These are phyloP conservation scores for Polygonum aviculare DNA, from an alignment of 148 eudicot species.

Conservation along the genomic window DNA sequence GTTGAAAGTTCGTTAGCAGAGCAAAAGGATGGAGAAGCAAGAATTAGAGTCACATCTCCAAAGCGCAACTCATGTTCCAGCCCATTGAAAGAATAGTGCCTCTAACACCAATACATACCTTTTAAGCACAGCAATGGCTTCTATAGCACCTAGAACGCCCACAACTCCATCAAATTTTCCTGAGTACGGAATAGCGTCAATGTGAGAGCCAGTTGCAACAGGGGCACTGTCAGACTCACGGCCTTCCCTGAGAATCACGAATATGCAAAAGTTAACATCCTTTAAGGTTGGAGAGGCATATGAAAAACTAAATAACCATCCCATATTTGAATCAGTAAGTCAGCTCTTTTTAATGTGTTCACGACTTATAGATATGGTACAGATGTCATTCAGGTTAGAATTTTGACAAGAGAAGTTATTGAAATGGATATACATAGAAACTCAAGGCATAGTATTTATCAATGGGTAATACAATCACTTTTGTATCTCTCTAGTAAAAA, in stretches of 20 bases:
- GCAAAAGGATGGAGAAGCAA: not conserved
- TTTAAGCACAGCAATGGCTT: slow-evolving; percentile 75
- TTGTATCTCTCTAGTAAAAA: not conserved
- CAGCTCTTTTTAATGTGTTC: not conserved
- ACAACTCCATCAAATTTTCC: slow-evolving; percentile 97
- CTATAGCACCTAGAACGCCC: slow-evolving; percentile 96
- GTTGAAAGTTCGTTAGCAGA: not conserved
- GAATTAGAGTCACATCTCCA: not conserved
- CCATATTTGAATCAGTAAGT: not conserved
- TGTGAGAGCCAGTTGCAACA: slow-evolving; percentile 89
- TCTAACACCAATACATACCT: slow-evolving; percentile 28
- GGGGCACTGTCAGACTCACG: slow-evolving; percentile 60
- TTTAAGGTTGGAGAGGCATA: not conserved
- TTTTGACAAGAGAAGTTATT: not conserved
- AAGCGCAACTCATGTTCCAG: not conserved
- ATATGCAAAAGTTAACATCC: not conserved
- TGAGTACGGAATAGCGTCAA: slow-evolving; percentile 94
- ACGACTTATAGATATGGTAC: not conserved
- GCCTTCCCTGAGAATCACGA: slow-evolving; percentile 51
- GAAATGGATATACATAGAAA: not conserved
- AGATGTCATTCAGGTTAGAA: not conserved
- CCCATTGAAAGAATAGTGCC: not conserved
- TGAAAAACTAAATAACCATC: not conserved
- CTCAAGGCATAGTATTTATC: not conserved
- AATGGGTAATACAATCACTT: not conserved